Evolutionary conservation across 106 monocot genomes (phyloP).

Genomic region (Acorus calamus): DNA sequence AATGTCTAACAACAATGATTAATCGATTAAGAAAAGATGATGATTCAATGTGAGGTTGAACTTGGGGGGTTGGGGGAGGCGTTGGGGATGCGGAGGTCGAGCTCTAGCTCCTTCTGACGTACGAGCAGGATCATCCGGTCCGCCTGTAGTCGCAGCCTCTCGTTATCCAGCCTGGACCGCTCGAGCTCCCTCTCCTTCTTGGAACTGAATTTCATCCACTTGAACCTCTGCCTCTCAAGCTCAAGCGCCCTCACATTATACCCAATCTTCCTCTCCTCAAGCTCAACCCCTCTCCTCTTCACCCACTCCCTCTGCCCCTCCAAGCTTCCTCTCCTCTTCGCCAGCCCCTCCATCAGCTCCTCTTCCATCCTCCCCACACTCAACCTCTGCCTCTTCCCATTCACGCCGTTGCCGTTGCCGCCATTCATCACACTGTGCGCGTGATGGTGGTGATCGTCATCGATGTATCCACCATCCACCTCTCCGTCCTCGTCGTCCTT

Average conservation of each 20-base stretch:
- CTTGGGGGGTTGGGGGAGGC: no score
- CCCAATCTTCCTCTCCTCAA: slow-evolving; percentile 49
- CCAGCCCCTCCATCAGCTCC: no score
- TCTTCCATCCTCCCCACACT: no score
- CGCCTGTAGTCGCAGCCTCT: slow-evolving; percentile 50
- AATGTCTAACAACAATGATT: no score
- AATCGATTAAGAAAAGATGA: no score
- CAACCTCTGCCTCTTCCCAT: not conserved
- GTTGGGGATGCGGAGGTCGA: not conserved
- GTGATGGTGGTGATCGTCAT: slow-evolving; percentile 13
- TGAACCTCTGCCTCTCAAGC: slow-evolving; percentile 64
- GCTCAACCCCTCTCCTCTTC: slow-evolving; percentile 29
- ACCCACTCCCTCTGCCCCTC: slow-evolving; percentile 5
- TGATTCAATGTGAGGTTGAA: no score
- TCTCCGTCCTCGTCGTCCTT: slow-evolving; percentile 14
- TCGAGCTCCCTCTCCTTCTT: slow-evolving; percentile 88
- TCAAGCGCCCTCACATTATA: slow-evolving; percentile 38
- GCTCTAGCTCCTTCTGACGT: slow-evolving; percentile 55
- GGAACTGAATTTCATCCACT: slow-evolving; percentile 72
- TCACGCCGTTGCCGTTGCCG: not conserved
- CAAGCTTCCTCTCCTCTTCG: no score
- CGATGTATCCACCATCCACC: slow-evolving; percentile 6
- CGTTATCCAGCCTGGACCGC: slow-evolving; percentile 48
- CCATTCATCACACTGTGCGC: not conserved
- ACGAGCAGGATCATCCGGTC: slow-evolving; percentile 76